phyloP scores from a whole-genome alignment of 352 stramenopile species.

The Phytophthora macrochlamydospora region DNA sequence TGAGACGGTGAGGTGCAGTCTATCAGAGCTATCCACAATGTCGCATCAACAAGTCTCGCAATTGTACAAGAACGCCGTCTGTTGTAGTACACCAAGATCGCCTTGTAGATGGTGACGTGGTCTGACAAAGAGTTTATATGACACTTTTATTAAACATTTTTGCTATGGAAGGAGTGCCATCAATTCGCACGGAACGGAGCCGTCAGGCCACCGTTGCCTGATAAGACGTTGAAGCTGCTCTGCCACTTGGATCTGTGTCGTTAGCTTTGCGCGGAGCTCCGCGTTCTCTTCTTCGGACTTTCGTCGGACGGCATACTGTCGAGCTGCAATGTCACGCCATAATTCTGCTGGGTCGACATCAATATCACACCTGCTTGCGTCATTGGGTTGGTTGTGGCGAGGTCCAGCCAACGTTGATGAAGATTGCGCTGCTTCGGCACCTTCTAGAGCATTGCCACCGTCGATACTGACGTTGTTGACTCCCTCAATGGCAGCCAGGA shows the following conservation, averaged over 20 bases:
- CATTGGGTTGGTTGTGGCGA: not conserved
- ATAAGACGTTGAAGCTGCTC: conserved; percentile 10
- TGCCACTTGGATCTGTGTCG: conserved; percentile 14
- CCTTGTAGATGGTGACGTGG: not conserved
- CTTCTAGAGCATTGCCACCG: no score
- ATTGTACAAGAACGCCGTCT: not conserved
- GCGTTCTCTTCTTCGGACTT: conserved; percentile 21
- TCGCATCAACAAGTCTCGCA: not conserved
- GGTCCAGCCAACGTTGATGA: no score
- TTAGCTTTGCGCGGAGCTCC: conserved; percentile 1
- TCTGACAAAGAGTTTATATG: not conserved
- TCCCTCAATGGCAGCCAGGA: no score
- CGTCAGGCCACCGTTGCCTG: not conserved
- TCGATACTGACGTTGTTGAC: no score
- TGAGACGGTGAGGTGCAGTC: no score
- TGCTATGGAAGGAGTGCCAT: not conserved
- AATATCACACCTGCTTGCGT: not conserved
- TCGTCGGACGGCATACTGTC: conserved; percentile 6
- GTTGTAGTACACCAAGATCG: not conserved
- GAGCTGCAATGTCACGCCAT: conserved; percentile 10
- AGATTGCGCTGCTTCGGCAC: no score
- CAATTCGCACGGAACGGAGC: not conserved
- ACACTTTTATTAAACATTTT: not conserved
- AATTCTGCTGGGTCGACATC: conserved; percentile 1
- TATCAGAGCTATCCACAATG: no score